Base-by-base conservation (phyloP, 1,284 basidiomycete genomes). In the Ustilago sp. region DNA sequence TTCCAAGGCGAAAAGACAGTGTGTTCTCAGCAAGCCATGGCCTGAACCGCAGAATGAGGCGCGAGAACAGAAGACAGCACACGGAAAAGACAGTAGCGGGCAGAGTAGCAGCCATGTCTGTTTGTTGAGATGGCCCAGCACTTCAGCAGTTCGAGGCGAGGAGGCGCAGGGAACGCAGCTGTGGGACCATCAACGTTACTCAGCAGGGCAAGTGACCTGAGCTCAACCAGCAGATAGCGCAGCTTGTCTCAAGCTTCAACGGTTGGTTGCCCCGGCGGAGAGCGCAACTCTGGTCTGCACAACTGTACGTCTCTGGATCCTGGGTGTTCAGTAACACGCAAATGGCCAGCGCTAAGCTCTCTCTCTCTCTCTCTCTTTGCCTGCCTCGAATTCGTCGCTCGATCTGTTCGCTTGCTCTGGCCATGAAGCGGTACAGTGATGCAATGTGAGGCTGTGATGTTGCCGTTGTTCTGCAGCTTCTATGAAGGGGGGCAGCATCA, bases 301-400 rank as follows among this genome's bases (percentile, higher is more conserved):
- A 19, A 23, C 19, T 19, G 23, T 1, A 48, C 19, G 8, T 48
- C 11, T 19, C 7, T 50, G 48, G 31, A 50, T 34, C 48, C 48
- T 50, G 31, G 48, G 48, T 50, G 48, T 50, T 19, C 13, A 13
- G 31, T 11, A 8, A 31, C 9, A 50, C 28, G 47, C 31, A 32
- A 6, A 50, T 50, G 47, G 35, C 58, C 47, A 47, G 47, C 47
- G 47, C 58, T 51, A 59, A 50, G 50, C 35, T 39, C 35, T 41
- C 36, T 23, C 47, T 28, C n/a, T n/a, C 13, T 32, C 28, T 31
- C 47, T 28, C 28, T 6, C 31, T 19, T 19, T 50, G 23, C 4
- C 23, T 28, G 8, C 2, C 31, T 50, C 47, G 12, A 6, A 6
- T 19, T 45, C 13, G 36, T 43, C 41, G 17, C 41, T 43, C 41